Base-by-base conservation (phyloP, 1,284 basidiomycete genomes). In the Fistulinella staudtii region DNA sequence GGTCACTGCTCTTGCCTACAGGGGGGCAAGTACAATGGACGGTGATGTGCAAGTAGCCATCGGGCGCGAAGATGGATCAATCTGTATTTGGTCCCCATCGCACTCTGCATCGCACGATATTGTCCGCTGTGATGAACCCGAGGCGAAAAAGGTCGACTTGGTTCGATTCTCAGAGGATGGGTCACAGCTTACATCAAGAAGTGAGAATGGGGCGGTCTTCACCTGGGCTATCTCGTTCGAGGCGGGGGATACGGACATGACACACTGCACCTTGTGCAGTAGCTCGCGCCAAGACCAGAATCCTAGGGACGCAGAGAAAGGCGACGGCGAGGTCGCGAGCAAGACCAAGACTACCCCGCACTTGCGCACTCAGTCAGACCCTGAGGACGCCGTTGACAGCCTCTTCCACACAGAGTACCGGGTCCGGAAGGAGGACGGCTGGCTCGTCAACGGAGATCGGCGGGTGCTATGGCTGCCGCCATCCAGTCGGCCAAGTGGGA, bases 401-500 rank as follows among this genome's bases (percentile, higher is more conserved):
- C 30, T 31, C 15, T 24, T 45, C 1, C 46, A 39, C 8, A 57
- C 50, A 3, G 4, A 44, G 0, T 60, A 47, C 23, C 44, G 49
- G 17, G 34, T 57, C 5, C 57, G 40, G 0, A 57, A 55, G 3
- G n/a, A n/a, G n/a, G 54, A 57, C 3, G 56, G 56, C 2, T 59
- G 54, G 56, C 43, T 59, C 3, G 43, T 59, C 37, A n/a, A 50
- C 0, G 52, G 48, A 1, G 46, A 55, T 2, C 42, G 37, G 7
- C 47, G 54, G 13, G 35, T 55, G 7, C n/a, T 59, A 31, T 55
- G 54, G 54, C 3, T 56, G 0, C 45, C 54, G 6, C 27, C 47
- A 0, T 25, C 7, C 3, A 6, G 30, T 0, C 54, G 56, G 7
- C 47, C 44, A 6, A 44, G 23, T 1, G 52, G 47, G 9, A 55